Conservation (phyloP, 345 rosid genomes). For the Conringia planisiliqua region DNA sequence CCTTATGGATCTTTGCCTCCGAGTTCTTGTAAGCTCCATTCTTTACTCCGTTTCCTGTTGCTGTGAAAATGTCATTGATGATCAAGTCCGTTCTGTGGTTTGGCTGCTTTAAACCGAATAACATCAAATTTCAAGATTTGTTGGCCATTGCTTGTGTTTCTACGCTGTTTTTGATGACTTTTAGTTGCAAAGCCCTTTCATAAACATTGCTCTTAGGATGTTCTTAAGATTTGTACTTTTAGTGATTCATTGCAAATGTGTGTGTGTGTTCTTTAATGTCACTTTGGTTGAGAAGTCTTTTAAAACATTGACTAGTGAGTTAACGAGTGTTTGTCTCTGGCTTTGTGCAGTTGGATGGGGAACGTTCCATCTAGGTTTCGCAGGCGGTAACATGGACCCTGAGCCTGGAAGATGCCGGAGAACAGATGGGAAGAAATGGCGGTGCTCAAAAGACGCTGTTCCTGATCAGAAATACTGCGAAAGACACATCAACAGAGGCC, state of each 20-base stretch:
- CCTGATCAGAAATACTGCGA: conserved; percentile 81
- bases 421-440: conserved; percentile 89
- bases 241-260: neutral
- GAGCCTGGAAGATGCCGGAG: conserved; percentile 79
- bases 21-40: conserved; percentile 43
- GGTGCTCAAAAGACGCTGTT: conserved; percentile 71
- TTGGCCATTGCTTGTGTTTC: neutral
- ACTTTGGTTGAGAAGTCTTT: neutral
- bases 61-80: neutral
- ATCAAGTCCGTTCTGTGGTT: neutral
- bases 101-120: neutral
- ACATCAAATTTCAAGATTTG: neutral
- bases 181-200: neutral
- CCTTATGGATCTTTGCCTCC: conserved; percentile 51
- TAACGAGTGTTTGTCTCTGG: neutral
- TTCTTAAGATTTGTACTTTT: neutral
- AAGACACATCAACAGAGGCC: conserved; percentile 79
- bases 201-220: neutral
- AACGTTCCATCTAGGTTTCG: conserved; percentile 53
- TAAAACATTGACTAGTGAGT: neutral
- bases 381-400: conserved; percentile 52
- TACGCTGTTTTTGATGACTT: neutral
- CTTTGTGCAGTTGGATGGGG: conserved; percentile 59
- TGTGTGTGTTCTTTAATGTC: neutral
- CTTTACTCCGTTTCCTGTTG: neutral